Base-by-base conservation (phyloP, 257 asterid species). In the Solanum paucissectum region DNA sequence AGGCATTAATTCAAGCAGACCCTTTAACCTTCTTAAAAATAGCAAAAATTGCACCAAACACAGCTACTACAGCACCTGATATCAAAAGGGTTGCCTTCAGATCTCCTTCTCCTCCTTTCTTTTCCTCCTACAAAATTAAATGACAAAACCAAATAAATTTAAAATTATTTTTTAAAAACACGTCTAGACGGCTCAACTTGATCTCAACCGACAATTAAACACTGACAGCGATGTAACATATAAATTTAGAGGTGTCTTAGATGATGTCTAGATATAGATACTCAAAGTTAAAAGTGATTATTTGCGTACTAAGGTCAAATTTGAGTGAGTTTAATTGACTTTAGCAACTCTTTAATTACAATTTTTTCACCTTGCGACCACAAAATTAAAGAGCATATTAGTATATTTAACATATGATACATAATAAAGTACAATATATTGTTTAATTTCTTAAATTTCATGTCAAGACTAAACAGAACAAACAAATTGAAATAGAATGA, bases 11-110 rank as follows among this genome's bases (percentile, higher is more conserved):
- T 49, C 9, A 49, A 64, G 62, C 20, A 2, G 94, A 88, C 75
- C 87, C 90, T 89, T 83, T 94, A 3, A 90, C 87, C 91, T 92
- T 93, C 90, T 90, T 92, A 14, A 81, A 87, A 1, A 93, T 71
- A 21, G 93, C 95, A 62, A 92, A 87, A 79, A 94, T 58, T n/a
- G 91, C 94, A 77, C 95, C 98, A 74, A 93, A 18, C 1, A 91
- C 90, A 27, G 95, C 95, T 40, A 93, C 88, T 86, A 83, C 92
- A 52, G 55, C 93, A 36, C 95, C 96, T 21, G 96, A 90, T 23
- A 94, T 83, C 27, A 93, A 4, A 12, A 94, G 88, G 12, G 89
- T 46, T 4, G 91, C 71, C 87, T 93, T 93, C 34, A 93, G 82
- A 42, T 90, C 75, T 25, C 25, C 83, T 16, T 75, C 88, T 62